A percentile compares a stretch with the other conserved stretches of the same genome.
Evolutionary conservation across 176 grass and related monocot genomes (phyloP).

Genomic region (Sorghum bicolor): DNA sequence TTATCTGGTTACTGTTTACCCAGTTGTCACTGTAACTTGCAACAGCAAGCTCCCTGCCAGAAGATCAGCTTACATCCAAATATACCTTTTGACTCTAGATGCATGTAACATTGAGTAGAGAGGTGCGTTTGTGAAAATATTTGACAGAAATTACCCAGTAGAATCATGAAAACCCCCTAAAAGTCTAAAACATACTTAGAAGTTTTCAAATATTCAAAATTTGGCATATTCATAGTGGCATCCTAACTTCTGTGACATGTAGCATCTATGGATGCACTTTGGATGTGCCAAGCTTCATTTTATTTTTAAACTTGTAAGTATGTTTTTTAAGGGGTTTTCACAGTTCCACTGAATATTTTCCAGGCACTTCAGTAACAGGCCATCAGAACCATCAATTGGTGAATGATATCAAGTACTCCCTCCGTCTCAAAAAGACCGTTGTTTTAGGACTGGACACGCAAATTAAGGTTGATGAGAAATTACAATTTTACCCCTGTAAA

Average conservation of each 20-base stretch:
- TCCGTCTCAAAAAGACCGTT: no score
- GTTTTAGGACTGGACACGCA: no score
- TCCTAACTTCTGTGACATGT: background rate
- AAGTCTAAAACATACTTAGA: background rate
- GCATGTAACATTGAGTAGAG: background rate
- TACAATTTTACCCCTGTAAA: no score
- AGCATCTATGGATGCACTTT: background rate
- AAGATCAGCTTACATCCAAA: background rate
- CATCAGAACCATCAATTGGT: background rate
- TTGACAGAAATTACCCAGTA: background rate
- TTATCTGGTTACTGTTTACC: background rate
- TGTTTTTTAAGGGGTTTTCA: background rate
- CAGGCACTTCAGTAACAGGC: background rate
- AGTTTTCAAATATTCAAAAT: background rate
- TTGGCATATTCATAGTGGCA: background rate
- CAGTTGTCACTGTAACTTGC: background rate
- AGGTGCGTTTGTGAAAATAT: background rate
- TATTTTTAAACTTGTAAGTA: background rate
- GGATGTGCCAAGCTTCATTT: background rate
- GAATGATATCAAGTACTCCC: background rate
- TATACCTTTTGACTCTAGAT: background rate
- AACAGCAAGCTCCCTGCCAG: background rate
- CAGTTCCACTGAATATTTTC: background rate
- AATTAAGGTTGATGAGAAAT: no score
- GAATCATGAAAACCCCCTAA: background rate